Base-by-base conservation (phyloP, 768 basidiomycete genomes). In the Lentinula lateritia region DNA sequence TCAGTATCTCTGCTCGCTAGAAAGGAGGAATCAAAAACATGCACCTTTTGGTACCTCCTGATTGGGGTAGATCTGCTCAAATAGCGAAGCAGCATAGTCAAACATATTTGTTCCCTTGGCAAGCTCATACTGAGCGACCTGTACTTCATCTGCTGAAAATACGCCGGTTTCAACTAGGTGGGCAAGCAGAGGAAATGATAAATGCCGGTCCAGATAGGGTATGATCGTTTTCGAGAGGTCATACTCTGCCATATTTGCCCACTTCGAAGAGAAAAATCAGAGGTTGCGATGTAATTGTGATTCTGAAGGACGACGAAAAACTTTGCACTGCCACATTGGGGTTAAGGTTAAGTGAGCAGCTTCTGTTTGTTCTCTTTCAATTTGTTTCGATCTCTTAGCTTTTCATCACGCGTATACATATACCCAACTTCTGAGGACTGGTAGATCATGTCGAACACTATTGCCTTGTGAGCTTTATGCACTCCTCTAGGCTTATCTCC, bases 41-140 rank as follows among this genome's bases (percentile, higher is more conserved):
- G 53, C 67, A 92, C 92, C 91, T 71, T 78, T 71, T 13, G 91
- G 89, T 20, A 87, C 75, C 66, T 86, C 79, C 56, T 90, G 74
- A 53, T 87, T 87, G 0, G 91, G 88, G 66, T 93, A 77, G 54
- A 94, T 75, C 76, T 92, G 86, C 67, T 88, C 76, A 68, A 93
- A 93, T 67, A 98, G 76, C 65, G 81, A 83, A 62, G 88, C 84
- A 28, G 92, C 88, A 69, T 96, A 99, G 74, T 96, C 95, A 62
- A 96, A 89, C 95, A 98, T 98, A 74, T 99, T 98, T 50, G 97
- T 99, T 64, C 89, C 92, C 72, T 93, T 96, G 60, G 94, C 92
- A 58, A 98, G 88, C 69, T 98, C 95, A 89, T 97, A 96, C 77
- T 98, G 96, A 41, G 97, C 96, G 43, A 86, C 78, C 61, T 87